Conservation (phyloP, 2,329 filamentous ascomycete genomes). For the Aureobasidium namibiae region DNA sequence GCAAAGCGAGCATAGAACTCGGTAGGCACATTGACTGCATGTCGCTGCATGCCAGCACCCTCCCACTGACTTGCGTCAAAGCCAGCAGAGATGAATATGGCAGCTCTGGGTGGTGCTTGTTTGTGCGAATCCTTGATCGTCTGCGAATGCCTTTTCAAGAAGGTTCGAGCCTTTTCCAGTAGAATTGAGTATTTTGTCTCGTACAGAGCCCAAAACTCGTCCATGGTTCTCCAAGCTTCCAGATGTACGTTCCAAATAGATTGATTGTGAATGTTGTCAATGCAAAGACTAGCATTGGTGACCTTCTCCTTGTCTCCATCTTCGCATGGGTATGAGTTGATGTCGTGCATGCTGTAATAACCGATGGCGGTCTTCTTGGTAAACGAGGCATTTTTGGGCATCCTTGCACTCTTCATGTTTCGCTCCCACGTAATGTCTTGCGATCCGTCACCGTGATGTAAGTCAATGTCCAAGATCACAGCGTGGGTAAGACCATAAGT, state of each 20-base stretch:
- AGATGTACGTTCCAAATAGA: constrained; percentile 95
- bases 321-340: constrained; percentile 97
- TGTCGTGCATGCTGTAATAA: constrained; percentile 95
- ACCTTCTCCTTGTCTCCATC: constrained; percentile 89
- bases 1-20: constrained; percentile 93
- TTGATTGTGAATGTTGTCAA: constrained; percentile 90
- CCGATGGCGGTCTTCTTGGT: constrained; percentile 84
- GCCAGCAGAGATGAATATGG: constrained; percentile 89
- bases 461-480: constrained; percentile 84
- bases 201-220: constrained; percentile 87
- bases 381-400: constrained; percentile 61
- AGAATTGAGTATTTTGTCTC: constrained; percentile 67
- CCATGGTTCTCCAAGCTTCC: constrained; percentile 71
- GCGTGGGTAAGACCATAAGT: constrained; percentile 84
- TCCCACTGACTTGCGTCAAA: constrained; percentile 98
- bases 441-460: constrained; percentile 92
- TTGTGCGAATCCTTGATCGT: constrained; percentile 50
- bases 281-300: constrained; percentile 84
- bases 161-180: constrained; percentile 71
- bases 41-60: constrained; percentile 83
- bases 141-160: constrained; percentile 64
- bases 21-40: constrained; percentile 91
- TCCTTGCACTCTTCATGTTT: constrained; percentile 59
- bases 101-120: constrained; percentile 63
- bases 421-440: constrained; percentile 89